phyloP scores from a whole-genome alignment of 2,329 filamentous ascomycete genomes.

The Colletotrichum sansevieriae region DNA sequence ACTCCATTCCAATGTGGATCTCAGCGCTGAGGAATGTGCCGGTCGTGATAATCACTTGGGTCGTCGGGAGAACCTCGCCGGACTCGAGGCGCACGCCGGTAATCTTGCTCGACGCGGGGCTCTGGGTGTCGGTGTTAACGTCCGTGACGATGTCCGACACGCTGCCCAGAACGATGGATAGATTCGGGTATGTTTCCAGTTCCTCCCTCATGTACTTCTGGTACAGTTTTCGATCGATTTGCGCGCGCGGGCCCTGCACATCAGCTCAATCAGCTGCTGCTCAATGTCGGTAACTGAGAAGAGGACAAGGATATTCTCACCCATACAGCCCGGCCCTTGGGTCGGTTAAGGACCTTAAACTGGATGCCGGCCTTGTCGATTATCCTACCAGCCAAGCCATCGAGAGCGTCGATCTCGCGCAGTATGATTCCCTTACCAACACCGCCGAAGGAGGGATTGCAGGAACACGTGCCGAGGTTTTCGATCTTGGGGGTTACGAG shows the following conservation, averaged over 20 bases:
- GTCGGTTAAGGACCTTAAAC: slow-evolving; percentile 88
- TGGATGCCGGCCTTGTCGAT: slow-evolving; percentile 97
- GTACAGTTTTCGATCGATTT: slow-evolving; percentile 93
- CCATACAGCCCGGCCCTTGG: slow-evolving; percentile 96
- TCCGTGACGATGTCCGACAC: slow-evolving; percentile 92
- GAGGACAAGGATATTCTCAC: slow-evolving; percentile 50
- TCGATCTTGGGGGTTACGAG: slow-evolving; percentile 89
- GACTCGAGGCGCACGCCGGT: slow-evolving; percentile 89
- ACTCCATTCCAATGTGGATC: slow-evolving; percentile 92
- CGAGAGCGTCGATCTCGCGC: slow-evolving; percentile 93
- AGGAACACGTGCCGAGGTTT: slow-evolving; percentile 95
- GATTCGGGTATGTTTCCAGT: slow-evolving; percentile 80
- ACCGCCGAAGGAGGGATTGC: slow-evolving; percentile 97
- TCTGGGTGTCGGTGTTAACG: slow-evolving; percentile 61
- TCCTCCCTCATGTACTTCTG: slow-evolving; percentile 92
- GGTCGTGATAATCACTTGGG: slow-evolving; percentile 91
- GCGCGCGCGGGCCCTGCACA: slow-evolving; percentile 82
- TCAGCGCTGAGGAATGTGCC: slow-evolving; percentile 96
- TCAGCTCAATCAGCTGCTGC: background rate
- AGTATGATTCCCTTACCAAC: slow-evolving; percentile 98
- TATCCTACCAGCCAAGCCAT: slow-evolving; percentile 87
- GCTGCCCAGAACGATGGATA: slow-evolving; percentile 86
- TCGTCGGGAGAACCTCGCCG: slow-evolving; percentile 84
- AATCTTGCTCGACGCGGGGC: slow-evolving; percentile 64
- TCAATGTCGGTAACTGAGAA: background rate